phyloP scores from a whole-genome alignment of 345 rosid genomes.

The Eucalyptus pumila region DNA sequence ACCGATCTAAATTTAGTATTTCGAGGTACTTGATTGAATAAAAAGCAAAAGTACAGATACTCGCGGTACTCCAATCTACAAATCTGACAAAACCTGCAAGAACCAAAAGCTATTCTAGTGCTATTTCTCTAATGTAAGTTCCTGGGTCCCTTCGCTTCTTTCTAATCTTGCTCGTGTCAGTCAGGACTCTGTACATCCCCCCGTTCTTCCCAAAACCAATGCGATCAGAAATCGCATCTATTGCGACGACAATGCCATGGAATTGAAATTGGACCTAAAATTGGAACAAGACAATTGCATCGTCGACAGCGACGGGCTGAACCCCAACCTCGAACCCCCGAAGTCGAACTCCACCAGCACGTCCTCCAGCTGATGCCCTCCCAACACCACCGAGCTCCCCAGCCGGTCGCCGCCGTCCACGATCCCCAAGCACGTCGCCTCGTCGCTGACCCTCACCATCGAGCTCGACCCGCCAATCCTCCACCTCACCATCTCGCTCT shows the following conservation, averaged over 20 bases:
- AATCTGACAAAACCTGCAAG: background rate
- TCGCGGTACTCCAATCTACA: background rate
- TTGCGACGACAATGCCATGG: background rate
- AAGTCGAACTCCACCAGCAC: constrained; percentile 52
- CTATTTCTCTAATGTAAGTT: background rate
- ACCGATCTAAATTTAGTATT: background rate
- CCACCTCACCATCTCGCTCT: constrained; percentile 94
- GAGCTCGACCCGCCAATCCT: constrained; percentile 39
- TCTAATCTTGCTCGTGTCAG: background rate
- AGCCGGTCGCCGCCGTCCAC: constrained; percentile 47
- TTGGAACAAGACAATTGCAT: constrained; percentile 4
- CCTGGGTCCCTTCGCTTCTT: background rate
- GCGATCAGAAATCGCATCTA: background rate
- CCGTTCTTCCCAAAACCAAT: background rate
- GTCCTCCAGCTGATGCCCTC: constrained; percentile 74
- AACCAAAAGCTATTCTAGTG: background rate
- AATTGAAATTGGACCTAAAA: background rate
- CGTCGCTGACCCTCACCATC: constrained; percentile 39
- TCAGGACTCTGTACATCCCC: background rate
- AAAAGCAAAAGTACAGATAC: background rate
- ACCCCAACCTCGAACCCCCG: constrained; percentile 54
- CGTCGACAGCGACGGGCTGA: constrained; percentile 15
- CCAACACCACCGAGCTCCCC: constrained; percentile 33
- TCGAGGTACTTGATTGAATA: background rate
- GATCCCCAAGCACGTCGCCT: constrained; percentile 55